Conservation (phyloP, 2,329 filamentous ascomycete species). For the Trichoderma asperellum region DNA sequence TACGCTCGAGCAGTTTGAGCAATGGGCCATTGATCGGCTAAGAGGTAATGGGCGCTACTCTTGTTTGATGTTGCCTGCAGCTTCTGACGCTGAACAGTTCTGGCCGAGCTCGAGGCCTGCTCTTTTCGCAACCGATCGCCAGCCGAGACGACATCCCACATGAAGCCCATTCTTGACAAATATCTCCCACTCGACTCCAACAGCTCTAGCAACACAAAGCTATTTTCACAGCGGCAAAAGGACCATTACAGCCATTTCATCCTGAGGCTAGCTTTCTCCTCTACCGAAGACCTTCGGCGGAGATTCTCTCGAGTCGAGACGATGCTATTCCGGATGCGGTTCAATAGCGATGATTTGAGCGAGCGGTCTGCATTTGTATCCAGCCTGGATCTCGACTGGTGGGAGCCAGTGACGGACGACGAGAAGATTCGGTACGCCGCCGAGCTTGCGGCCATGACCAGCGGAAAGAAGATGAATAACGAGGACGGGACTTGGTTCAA, state of each 20-base stretch:
- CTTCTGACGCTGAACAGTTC: constrained; percentile 55
- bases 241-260: constrained; percentile 99
- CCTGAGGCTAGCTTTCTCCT: constrained; percentile 86
- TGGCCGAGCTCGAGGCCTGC: constrained; percentile 89
- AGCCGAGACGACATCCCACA: constrained; percentile 80
- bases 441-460: constrained; percentile 60
- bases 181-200: constrained; percentile 80
- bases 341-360: constrained; percentile 72
- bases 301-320: constrained; percentile 87
- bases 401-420: constrained; percentile 78
- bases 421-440: constrained; percentile 70
- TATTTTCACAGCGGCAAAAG: constrained; percentile 79
- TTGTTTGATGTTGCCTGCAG: not conserved
- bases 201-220: constrained; percentile 61
- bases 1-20: constrained; percentile 94
- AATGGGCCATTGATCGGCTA: constrained; percentile 94
- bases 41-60: constrained; percentile 59
- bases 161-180: constrained; percentile 85
- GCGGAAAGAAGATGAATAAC: constrained; percentile 42
- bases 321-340: constrained; percentile 82
- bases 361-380: constrained; percentile 80
- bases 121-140: constrained; percentile 88
- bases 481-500: constrained; percentile 95
- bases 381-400: constrained; percentile 82
- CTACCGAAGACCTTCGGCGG: constrained; percentile 85